These are phyloP conservation scores for Cystobasidium onofrii DNA, from an alignment of 768 basidiomycete species.

Conservation along the genomic window DNA sequence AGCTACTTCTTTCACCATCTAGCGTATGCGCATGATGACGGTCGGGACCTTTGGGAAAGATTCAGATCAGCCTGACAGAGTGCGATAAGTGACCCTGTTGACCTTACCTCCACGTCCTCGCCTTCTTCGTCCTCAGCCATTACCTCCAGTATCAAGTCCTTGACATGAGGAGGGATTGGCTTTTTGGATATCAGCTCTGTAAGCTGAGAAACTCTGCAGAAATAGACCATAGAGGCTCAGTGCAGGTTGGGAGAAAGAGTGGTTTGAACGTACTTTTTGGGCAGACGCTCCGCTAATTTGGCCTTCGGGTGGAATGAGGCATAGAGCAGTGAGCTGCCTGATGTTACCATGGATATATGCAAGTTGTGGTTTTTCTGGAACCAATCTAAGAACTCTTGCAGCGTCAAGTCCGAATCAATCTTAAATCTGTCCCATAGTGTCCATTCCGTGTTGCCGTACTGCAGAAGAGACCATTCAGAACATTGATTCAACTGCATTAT, in stretches of 20 bases:
- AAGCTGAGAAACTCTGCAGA: constrained; percentile 72
- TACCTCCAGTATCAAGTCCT: constrained; percentile 80
- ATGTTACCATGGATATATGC: constrained; percentile 74
- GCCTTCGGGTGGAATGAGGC: constrained; percentile 84
- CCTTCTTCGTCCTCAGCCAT: constrained; percentile 87
- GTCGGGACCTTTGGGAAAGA: constrained; percentile 6
- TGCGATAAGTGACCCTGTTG: not conserved
- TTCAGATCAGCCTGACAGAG: too few species aligned
- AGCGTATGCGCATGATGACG: constrained; percentile 18
- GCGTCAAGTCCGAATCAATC: constrained; percentile 77
- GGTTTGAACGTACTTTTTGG: constrained; percentile 49
- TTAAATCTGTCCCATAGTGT: constrained; percentile 97
- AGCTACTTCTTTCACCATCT: not conserved
- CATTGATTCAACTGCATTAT: too few species aligned
- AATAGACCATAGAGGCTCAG: not conserved
- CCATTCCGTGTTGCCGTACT: constrained; percentile 81
- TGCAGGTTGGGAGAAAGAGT: not conserved
- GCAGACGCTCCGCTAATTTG: constrained; percentile 52
- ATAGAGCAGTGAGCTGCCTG: constrained; percentile 94
- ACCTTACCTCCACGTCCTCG: constrained; percentile 81
- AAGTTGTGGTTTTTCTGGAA: constrained; percentile 78
- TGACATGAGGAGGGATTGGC: constrained; percentile 70
- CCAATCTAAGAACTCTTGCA: constrained; percentile 72
- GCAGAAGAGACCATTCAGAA: too few species aligned
- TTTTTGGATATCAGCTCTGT: constrained; percentile 94